A percentile compares a stretch with the other conserved stretches of the same genome.
phyloP scores from a whole-genome alignment of 495 filamentous ascomycete genomes.

The Haplographium delicatum region DNA sequence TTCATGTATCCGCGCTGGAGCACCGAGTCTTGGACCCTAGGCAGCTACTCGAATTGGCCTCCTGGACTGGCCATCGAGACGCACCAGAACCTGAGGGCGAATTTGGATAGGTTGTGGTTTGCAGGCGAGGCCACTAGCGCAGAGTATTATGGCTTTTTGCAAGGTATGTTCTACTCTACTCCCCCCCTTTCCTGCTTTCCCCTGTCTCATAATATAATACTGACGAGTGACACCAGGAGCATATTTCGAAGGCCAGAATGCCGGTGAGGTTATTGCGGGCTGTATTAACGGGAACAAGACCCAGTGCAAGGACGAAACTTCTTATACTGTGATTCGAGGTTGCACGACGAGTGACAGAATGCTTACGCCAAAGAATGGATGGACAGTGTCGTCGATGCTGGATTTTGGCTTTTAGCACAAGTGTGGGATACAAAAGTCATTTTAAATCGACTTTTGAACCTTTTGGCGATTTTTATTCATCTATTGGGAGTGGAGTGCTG shows the following conservation, averaged over 20 bases:
- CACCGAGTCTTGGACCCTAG: slow-evolving; percentile 58
- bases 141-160: slow-evolving; percentile 68
- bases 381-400: slow-evolving; percentile 29
- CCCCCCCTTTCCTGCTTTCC: no score
- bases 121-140: slow-evolving; percentile 67
- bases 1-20: slow-evolving; percentile 73
- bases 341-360: slow-evolving; percentile 25
- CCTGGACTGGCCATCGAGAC: slow-evolving; percentile 57
- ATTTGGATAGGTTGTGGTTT: slow-evolving; percentile 57
- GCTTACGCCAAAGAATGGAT: slow-evolving; percentile 29
- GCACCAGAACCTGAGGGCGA: slow-evolving; percentile 71
- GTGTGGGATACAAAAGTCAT: no score
- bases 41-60: slow-evolving; percentile 73
- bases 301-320: slow-evolving; percentile 21
- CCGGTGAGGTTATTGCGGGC: slow-evolving; percentile 44
- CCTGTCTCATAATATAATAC: not conserved
- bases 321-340: slow-evolving; percentile 26
- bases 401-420: slow-evolving; percentile 28
- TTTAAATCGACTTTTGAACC: no score
- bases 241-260: slow-evolving; percentile 56
- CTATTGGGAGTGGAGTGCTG: no score
- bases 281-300: slow-evolving; percentile 30
- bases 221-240: slow-evolving; percentile 24
- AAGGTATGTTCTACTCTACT: slow-evolving; percentile 46
- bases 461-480: no score